Evolutionary conservation across 2,329 filamentous ascomycete species (phyloP).

Genomic region (Penicillium sumatraense): DNA sequence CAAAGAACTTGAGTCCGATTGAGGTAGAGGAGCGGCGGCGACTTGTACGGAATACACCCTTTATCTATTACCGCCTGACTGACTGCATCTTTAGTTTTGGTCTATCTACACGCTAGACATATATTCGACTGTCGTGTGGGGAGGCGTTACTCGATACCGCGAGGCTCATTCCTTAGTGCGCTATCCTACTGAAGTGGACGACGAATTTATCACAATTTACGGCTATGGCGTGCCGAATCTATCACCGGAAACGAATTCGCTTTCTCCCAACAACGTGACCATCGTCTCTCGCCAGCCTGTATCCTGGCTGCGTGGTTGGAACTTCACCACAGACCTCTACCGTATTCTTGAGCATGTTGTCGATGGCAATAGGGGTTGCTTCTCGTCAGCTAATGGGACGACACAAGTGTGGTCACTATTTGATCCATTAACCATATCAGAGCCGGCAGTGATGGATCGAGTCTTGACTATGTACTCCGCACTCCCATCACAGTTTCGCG

Average conservation of each 20-base stretch:
- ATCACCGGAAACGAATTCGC: conserved; percentile 21
- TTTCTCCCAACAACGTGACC: conserved; percentile 9
- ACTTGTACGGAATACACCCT: conserved; percentile 41
- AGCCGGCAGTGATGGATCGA: conserved; percentile 28
- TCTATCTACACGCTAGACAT: conserved; percentile 63
- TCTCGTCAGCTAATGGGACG: conserved; percentile 28
- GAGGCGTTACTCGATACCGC: conserved; percentile 50
- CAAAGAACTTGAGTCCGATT: conserved; percentile 47
- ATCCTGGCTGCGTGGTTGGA: conserved; percentile 61
- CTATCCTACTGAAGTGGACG: conserved; percentile 56
- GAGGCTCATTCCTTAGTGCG: conserved; percentile 53
- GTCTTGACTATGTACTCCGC: conserved; percentile 29
- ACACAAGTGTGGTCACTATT: conserved; percentile 31
- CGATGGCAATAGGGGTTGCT: conserved; percentile 26
- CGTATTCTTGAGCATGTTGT: conserved; percentile 60
- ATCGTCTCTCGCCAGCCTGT: conserved; percentile 20
- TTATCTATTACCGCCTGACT: conserved; percentile 3
- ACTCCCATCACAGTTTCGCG: conserved; percentile 29
- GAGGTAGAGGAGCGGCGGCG: conserved; percentile 56
- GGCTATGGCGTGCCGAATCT: conserved; percentile 28
- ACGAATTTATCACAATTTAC: conserved; percentile 48
- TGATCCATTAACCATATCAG: conserved; percentile 23
- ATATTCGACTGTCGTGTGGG: conserved; percentile 59
- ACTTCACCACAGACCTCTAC: conserved; percentile 62
- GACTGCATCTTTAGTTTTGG: conserved; percentile 51